phyloP scores from a whole-genome alignment of 164 flowering plant species.

The Dillenia turbinata region DNA sequence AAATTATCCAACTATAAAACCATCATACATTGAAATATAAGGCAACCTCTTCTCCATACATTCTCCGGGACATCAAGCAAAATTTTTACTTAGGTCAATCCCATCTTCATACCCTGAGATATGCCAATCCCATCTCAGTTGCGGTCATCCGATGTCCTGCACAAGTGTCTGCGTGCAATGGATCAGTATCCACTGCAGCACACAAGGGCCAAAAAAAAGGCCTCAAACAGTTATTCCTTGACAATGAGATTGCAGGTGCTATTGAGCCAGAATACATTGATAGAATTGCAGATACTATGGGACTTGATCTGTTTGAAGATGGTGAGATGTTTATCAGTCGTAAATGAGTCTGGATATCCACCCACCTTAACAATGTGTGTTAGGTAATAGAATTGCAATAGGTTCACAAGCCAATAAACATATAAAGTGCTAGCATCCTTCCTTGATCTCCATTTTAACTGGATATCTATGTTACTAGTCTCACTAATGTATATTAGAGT shows the following conservation, averaged over 20 bases:
- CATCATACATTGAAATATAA: too few relatives aligned
- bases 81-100: too few relatives aligned
- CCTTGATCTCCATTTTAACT: too few relatives aligned
- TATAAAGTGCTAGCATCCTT: background rate
- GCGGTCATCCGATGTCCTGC: slow-evolving; percentile 17
- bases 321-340: background rate
- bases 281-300: slow-evolving; percentile 32
- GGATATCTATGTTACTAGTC: too few relatives aligned
- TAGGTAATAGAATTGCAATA: too few relatives aligned
- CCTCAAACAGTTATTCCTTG: slow-evolving; percentile 56
- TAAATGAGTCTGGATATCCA: background rate
- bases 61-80: too few relatives aligned
- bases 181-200: slow-evolving; percentile 62
- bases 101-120: too few relatives aligned
- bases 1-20: too few relatives aligned
- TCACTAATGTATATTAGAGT: too few relatives aligned
- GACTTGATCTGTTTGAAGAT: slow-evolving; percentile 1
- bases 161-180: slow-evolving; percentile 66
- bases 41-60: too few relatives aligned
- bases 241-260: slow-evolving; percentile 24
- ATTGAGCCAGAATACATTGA: slow-evolving; percentile 49
- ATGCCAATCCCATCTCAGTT: too few relatives aligned
- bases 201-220: slow-evolving; percentile 52
- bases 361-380: background rate
- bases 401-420: background rate